Evolutionary conservation across 345 rosid genomes (phyloP).

Genomic region (Excoecaria cochinchinensis): DNA sequence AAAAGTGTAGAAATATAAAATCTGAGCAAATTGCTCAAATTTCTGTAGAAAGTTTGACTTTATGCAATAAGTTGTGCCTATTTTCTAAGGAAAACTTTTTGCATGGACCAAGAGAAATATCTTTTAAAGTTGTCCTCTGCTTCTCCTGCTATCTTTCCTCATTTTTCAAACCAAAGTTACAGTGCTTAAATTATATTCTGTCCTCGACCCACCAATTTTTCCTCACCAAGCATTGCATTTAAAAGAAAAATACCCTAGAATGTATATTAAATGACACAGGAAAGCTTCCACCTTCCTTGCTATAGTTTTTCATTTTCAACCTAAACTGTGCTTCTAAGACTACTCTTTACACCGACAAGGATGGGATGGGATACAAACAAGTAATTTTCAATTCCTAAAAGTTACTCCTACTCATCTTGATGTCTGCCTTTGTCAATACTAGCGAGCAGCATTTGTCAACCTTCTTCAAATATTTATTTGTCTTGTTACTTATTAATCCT

Average conservation of each 20-base stretch:
- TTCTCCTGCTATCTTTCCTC: background rate
- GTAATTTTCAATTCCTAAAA: background rate
- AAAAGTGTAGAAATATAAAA: background rate
- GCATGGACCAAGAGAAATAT: background rate
- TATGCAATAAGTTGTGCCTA: background rate
- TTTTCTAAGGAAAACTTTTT: background rate
- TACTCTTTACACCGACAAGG: background rate
- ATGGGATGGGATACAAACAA: background rate
- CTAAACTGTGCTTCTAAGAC: background rate
- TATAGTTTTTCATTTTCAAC: constrained; percentile 2
- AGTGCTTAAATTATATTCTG: background rate
- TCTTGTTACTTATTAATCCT: background rate
- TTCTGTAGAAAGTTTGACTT: background rate
- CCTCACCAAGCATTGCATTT: background rate
- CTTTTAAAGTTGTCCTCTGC: background rate
- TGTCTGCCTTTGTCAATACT: background rate
- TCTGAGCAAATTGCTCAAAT: background rate
- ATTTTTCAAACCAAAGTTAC: background rate
- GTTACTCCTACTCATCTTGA: background rate
- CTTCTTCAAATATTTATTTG: background rate
- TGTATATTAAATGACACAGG: background rate
- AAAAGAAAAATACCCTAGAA: background rate
- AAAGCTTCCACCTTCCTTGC: background rate
- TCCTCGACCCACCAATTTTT: background rate
- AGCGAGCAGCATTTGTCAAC: background rate